Evolutionary conservation across 306 rosid species (phyloP).

Genomic region (Datisca glomerata): DNA sequence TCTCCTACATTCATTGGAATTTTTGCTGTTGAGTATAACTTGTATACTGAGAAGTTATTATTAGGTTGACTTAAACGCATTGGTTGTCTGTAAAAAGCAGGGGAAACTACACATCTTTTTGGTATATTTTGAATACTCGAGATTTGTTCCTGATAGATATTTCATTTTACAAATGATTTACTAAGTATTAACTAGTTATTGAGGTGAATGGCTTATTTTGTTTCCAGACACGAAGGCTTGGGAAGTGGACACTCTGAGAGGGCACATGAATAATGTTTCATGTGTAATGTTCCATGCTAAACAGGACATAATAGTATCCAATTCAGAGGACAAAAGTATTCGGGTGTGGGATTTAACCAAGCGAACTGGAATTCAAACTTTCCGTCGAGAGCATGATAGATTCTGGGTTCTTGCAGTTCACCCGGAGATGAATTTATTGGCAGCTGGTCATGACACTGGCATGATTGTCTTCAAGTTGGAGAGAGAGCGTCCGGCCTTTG

Average conservation of each 20-base stretch:
- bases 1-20: too few species aligned
- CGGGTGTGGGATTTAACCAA: conserved; percentile 90
- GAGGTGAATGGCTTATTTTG: too few species aligned
- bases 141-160: too few species aligned
- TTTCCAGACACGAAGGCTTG: conserved; percentile 88
- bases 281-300: conserved; percentile 80
- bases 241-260: conserved; percentile 90
- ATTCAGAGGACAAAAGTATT: conserved; percentile 84
- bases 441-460: conserved; percentile 96
- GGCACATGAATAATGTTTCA: conserved; percentile 89
- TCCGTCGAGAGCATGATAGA: conserved; percentile 84
- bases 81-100: too few species aligned
- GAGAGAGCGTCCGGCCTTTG: conserved; percentile 79
- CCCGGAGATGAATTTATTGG: conserved; percentile 89
- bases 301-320: conserved; percentile 82
- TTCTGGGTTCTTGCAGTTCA: conserved; percentile 93
- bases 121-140: too few species aligned
- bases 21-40: too few species aligned
- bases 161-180: too few species aligned
- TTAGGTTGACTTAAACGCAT: too few species aligned
- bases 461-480: conserved; percentile 85
- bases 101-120: too few species aligned
- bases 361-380: conserved; percentile 83
- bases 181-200: too few species aligned
- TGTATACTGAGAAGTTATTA: too few species aligned